Evolutionary conservation across 495 filamentous ascomycete species (phyloP).

Genomic region (Penicillium coffeae): DNA sequence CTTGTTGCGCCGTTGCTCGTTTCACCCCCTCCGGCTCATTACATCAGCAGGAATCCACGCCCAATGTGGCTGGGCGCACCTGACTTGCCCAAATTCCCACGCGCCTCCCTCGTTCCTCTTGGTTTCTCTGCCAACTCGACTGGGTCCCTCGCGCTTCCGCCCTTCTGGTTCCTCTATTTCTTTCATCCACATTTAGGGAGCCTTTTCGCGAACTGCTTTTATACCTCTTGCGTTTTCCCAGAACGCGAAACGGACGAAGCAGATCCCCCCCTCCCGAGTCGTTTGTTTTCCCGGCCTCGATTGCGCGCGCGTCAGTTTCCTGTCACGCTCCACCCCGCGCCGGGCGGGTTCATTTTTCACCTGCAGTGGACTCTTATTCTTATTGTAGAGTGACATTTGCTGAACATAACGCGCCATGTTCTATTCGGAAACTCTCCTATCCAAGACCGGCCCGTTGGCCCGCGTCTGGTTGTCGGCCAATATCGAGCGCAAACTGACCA

Average conservation of each 20-base stretch:
- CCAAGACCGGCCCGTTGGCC: conserved; percentile 93
- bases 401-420: conserved; percentile 65
- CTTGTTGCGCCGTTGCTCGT: background rate
- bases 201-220: background rate
- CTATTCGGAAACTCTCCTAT: conserved; percentile 93
- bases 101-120: conserved; percentile 20
- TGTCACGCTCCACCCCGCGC: conserved; percentile 37
- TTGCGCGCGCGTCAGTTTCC: conserved; percentile 33
- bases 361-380: conserved; percentile 9
- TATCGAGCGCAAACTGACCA: conserved; percentile 93
- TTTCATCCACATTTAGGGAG: background rate
- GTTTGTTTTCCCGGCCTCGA: conserved; percentile 36
- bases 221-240: no score
- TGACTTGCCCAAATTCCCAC: conserved; percentile 23
- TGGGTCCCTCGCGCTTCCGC: conserved; percentile 11
- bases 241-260: conserved; percentile 9
- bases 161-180: conserved; percentile 1
- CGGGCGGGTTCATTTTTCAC: conserved; percentile 30
- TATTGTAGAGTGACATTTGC: conserved; percentile 6
- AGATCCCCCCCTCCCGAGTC: conserved; percentile 11
- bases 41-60: conserved; percentile 15
- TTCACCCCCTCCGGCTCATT: conserved; percentile 6
- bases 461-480: conserved; percentile 98
- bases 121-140: conserved; percentile 28
- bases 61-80: conserved; percentile 12